Conservation (phyloP, 2,329 filamentous ascomycete species). For the Dendryphion nanum region DNA sequence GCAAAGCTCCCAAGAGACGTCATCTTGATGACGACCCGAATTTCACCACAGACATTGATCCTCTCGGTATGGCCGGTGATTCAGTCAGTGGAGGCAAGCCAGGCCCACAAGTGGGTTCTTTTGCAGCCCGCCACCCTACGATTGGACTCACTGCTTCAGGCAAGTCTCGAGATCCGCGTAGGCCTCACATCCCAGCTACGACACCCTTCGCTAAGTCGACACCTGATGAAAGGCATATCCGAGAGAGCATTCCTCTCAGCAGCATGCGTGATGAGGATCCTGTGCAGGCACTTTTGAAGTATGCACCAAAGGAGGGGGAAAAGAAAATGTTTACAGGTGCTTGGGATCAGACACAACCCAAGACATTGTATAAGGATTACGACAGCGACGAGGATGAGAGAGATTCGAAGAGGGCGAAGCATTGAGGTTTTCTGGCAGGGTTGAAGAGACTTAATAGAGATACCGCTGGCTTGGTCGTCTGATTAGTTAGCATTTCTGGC, state of each 20-base stretch:
- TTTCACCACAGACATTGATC: slow-evolving; percentile 71
- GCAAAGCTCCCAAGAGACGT: slow-evolving; percentile 87
- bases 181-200: slow-evolving; percentile 78
- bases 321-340: slow-evolving; percentile 94
- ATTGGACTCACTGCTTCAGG: slow-evolving; percentile 77
- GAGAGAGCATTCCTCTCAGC: slow-evolving; percentile 82
- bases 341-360: slow-evolving; percentile 88
- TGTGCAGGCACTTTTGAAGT: slow-evolving; percentile 88
- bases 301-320: slow-evolving; percentile 87
- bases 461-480: too few relatives aligned
- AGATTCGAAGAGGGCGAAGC: slow-evolving; percentile 58
- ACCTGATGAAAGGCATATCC: slow-evolving; percentile 86
- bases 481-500: too few relatives aligned
- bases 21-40: slow-evolving; percentile 92
- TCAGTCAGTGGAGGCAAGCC: slow-evolving; percentile 64
- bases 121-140: slow-evolving; percentile 62
- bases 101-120: slow-evolving; percentile 41
- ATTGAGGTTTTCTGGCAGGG: slow-evolving; percentile 11
- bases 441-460: too few relatives aligned
- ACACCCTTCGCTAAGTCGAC: slow-evolving; percentile 91
- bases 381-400: slow-evolving; percentile 78
- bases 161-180: slow-evolving; percentile 71
- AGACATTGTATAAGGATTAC: slow-evolving; percentile 84
- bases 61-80: slow-evolving; percentile 78
- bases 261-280: slow-evolving; percentile 96